Evolutionary conservation across 345 rosid species (phyloP).

Genomic region (Rhizophora apiculata): DNA sequence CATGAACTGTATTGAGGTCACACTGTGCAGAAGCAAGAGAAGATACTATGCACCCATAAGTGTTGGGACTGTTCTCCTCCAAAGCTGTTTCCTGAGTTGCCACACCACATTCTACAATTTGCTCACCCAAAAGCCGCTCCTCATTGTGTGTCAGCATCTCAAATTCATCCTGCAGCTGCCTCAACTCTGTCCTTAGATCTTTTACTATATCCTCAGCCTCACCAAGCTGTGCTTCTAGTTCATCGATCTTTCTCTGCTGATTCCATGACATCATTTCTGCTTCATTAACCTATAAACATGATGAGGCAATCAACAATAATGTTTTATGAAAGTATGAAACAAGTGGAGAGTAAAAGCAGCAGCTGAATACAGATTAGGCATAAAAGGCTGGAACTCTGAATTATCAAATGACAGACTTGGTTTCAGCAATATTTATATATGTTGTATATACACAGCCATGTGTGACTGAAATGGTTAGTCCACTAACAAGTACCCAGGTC

Average conservation of each 20-base stretch:
- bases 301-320: not conserved
- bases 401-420: too few species aligned
- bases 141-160: constrained; percentile 36
- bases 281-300: constrained; percentile 53
- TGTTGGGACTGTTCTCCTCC: constrained; percentile 28
- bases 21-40: constrained; percentile 31
- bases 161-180: constrained; percentile 56
- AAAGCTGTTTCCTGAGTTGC: constrained; percentile 21
- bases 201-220: constrained; percentile 85
- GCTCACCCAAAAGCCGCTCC: constrained; percentile 21
- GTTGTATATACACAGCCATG: too few species aligned
- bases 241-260: constrained; percentile 65
- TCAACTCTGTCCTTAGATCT: constrained; percentile 77
- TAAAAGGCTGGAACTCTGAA: too few species aligned
- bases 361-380: not conserved
- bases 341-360: not conserved
- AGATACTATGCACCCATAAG: constrained; percentile 27
- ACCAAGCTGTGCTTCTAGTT: constrained; percentile 84
- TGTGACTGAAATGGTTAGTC: too few species aligned
- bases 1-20: constrained; percentile 28
- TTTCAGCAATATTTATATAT: too few species aligned
- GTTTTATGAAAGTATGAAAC: not conserved
- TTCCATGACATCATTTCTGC: constrained; percentile 47
- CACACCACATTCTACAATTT: constrained; percentile 15
- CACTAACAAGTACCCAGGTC: too few species aligned